A percentile compares a stretch with the other conserved stretches of the same genome.
phyloP scores from a whole-genome alignment of 2,329 filamentous ascomycete species.

The Ophiostoma populinum region DNA sequence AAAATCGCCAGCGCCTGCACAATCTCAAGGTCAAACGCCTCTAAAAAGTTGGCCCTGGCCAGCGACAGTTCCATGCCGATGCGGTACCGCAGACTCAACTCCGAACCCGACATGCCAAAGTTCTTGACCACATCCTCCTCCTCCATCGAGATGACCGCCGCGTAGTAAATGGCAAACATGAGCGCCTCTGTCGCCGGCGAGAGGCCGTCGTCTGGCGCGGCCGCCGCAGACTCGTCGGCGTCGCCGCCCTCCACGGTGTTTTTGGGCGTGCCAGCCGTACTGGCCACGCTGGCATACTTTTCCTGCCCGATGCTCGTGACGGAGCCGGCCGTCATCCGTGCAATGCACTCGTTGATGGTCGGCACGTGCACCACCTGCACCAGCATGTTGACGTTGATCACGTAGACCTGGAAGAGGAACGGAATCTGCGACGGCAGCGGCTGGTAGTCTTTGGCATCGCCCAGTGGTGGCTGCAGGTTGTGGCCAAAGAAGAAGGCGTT shows the following conservation, averaged over 20 bases:
- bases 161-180: conserved; percentile 40
- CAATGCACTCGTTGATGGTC: conserved; percentile 21
- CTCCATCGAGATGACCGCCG: conserved; percentile 37
- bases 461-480: conserved; percentile 17
- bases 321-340: conserved; percentile 11
- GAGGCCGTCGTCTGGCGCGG: conserved; percentile 11
- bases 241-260: too few relatives aligned
- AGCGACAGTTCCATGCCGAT: conserved; percentile 39
- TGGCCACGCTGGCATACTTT: too few relatives aligned
- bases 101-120: conserved; percentile 25
- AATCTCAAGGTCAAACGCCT: conserved; percentile 36
- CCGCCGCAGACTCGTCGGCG: not conserved
- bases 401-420: conserved; percentile 31
- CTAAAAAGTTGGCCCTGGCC: conserved; percentile 38
- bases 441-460: conserved; percentile 21
- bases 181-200: conserved; percentile 31
- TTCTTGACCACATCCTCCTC: conserved; percentile 32
- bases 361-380: conserved; percentile 29
- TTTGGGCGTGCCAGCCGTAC: too few relatives aligned
- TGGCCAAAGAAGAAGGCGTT: conserved; percentile 35
- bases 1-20: conserved; percentile 43
- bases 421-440: conserved; percentile 37
- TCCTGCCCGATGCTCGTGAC: too few relatives aligned
- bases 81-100: conserved; percentile 30
- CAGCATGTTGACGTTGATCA: conserved; percentile 32